phyloP scores from a whole-genome alignment of 345 rosid genomes.

The Gossypium bickii region DNA sequence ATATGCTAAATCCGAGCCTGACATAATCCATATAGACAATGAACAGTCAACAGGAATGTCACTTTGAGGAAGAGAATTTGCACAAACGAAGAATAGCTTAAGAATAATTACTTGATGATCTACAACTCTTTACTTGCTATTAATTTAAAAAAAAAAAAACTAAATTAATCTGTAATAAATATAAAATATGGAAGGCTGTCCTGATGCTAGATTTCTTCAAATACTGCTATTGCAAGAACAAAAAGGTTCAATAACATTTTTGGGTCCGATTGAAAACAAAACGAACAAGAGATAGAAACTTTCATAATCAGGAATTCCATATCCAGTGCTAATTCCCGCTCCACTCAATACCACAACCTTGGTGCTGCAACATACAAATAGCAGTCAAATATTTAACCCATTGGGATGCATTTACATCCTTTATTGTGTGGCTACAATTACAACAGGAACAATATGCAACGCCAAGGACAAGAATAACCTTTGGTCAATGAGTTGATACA shows the following conservation, averaged over 20 bases:
- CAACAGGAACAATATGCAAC: not conserved
- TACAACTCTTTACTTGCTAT: not conserved
- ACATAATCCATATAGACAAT: not conserved
- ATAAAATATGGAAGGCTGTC: not conserved
- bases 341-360: constrained; percentile 76
- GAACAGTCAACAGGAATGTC: not conserved
- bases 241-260: not conserved
- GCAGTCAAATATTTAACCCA: not conserved
- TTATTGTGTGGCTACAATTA: not conserved
- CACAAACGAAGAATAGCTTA: not conserved
- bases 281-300: constrained; percentile 38
- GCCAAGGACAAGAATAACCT: constrained; percentile 33
- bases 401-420: not conserved
- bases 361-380: constrained; percentile 36
- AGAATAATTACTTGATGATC: not conserved
- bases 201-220: not conserved
- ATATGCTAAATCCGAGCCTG: too few relatives aligned
- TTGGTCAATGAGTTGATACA: constrained; percentile 59
- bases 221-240: not conserved
- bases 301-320: constrained; percentile 95
- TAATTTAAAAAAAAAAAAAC: not conserved
- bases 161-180: not conserved
- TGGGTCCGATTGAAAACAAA: not conserved
- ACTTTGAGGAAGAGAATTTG: not conserved
- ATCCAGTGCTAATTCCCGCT: constrained; percentile 90